Percentiles rank a stretch among this genome's conserved stretches.
Evolutionary conservation across 2,329 filamentous ascomycete genomes (phyloP).

Genomic region (Monosporascus ibericus): DNA sequence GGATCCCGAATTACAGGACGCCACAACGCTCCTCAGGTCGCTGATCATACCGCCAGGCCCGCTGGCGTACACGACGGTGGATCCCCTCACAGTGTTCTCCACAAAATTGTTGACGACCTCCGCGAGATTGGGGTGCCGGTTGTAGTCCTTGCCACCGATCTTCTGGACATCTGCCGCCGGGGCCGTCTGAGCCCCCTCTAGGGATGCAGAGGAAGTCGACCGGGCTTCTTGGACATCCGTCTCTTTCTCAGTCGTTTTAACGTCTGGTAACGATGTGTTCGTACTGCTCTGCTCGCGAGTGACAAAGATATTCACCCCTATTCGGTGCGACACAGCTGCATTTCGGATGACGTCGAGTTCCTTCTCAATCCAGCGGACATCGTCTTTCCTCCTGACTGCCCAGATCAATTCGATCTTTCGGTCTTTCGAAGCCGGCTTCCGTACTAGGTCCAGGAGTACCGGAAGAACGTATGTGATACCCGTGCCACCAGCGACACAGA

Average conservation of each 20-base stretch:
- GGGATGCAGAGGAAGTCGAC: slow-evolving; percentile 12
- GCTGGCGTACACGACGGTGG: slow-evolving; percentile 53
- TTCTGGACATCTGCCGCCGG: slow-evolving; percentile 24
- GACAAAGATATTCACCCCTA: slow-evolving; percentile 53
- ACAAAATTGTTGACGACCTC: slow-evolving; percentile 44
- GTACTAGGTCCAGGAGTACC: slow-evolving; percentile 34
- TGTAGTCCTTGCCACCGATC: slow-evolving; percentile 21
- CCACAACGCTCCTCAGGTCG: slow-evolving; percentile 50
- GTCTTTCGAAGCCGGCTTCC: slow-evolving; percentile 24
- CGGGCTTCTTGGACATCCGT: slow-evolving; percentile 19
- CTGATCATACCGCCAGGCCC: slow-evolving; percentile 55
- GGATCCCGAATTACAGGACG: slow-evolving; percentile 42
- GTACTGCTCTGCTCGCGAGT: slow-evolving; percentile 41
- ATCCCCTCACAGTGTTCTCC: slow-evolving; percentile 36
- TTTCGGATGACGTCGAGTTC: slow-evolving; percentile 48
- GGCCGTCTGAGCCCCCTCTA: slow-evolving; percentile 16
- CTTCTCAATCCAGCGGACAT: slow-evolving; percentile 51
- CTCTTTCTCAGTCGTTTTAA: slow-evolving; percentile 18
- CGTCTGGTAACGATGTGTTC: slow-evolving; percentile 20
- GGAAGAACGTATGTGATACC: slow-evolving; percentile 54
- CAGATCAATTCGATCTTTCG: slow-evolving; percentile 57
- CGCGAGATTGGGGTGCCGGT: slow-evolving; percentile 39
- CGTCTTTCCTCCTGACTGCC: slow-evolving; percentile 49
- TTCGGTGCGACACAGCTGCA: slow-evolving; percentile 29
- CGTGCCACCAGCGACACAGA: slow-evolving; percentile 51